Evolutionary conservation across 352 stramenopile genomes (phyloP).

Genomic region (Phytopythium aichiense): DNA sequence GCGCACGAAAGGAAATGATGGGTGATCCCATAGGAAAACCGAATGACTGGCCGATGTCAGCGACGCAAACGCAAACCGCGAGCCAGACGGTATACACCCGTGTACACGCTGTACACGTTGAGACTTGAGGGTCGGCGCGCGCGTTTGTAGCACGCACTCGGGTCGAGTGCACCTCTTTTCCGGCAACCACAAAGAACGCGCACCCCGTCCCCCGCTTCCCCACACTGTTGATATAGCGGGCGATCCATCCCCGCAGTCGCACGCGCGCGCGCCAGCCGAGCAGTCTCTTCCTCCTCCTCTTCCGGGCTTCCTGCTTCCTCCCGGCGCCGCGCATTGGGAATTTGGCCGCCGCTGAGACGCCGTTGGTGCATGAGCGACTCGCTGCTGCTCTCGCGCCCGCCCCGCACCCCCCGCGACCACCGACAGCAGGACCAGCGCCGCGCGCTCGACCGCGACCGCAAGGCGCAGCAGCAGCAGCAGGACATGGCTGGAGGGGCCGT

Average conservation of each 20-base stretch:
- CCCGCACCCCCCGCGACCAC: conserved; percentile 8
- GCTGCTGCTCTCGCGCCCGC: conserved; percentile 10
- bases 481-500: conserved; percentile 15
- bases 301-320: neutral
- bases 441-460: conserved; percentile 3
- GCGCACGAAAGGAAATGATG: neutral
- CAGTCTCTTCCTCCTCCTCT: neutral
- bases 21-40: neutral
- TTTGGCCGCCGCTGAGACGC: conserved; percentile 8
- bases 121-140: conserved; percentile 1
- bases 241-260: conserved; percentile 2
- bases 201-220: neutral
- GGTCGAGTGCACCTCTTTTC: neutral
- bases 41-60: neutral
- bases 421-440: conserved; percentile 4
- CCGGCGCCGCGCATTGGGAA: conserved; percentile 3
- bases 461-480: neutral
- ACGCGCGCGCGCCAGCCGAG: neutral
- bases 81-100: neutral
- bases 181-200: conserved; percentile 13
- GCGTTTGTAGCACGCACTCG: conserved; percentile 4
- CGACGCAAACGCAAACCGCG: conserved; percentile 2
- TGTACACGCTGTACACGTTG: neutral
- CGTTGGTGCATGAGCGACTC: conserved; percentile 1
- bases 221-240: neutral